Conservation (phyloP, 495 filamentous ascomycete genomes). For the Penicillium antarcticum region DNA sequence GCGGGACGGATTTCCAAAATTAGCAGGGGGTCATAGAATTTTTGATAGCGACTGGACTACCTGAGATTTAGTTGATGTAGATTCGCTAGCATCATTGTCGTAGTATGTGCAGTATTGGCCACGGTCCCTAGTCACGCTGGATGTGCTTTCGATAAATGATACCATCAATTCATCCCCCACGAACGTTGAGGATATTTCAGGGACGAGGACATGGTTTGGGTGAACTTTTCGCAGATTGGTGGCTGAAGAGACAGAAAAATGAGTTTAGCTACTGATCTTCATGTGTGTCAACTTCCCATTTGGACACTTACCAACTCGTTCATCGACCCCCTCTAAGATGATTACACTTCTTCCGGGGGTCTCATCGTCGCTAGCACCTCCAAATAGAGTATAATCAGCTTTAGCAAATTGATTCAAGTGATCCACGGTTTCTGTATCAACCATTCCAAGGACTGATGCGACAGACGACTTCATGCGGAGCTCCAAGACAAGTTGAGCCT, state of each 20-base stretch:
- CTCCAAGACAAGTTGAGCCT: slow-evolving; percentile 52
- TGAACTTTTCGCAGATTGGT: slow-evolving; percentile 18
- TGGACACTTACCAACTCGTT: slow-evolving; percentile 36
- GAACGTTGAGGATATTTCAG: slow-evolving; percentile 4
- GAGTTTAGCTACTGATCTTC: not conserved
- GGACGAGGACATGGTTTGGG: slow-evolving; percentile 17
- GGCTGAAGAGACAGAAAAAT: slow-evolving; percentile 3
- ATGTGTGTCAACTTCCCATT: not conserved
- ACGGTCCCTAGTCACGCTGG: not conserved
- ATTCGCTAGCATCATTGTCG: not conserved
- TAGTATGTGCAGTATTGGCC: slow-evolving; percentile 22
- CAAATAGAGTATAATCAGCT: slow-evolving; percentile 38
- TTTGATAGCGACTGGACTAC: slow-evolving; percentile 9
- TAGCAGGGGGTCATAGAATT: not conserved
- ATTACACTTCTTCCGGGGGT: slow-evolving; percentile 33
- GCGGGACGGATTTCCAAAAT: not conserved
- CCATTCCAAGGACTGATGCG: slow-evolving; percentile 44
- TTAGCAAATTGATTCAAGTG: slow-evolving; percentile 50
- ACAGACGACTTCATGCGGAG: slow-evolving; percentile 51
- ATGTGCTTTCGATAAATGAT: slow-evolving; percentile 1
- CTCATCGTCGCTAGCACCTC: slow-evolving; percentile 9
- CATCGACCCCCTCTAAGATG: slow-evolving; percentile 45
- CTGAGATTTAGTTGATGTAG: slow-evolving; percentile 6
- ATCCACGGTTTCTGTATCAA: slow-evolving; percentile 42
- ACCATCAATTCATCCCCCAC: slow-evolving; percentile 8